These are phyloP conservation scores for Colletotrichum echinochloae DNA, from an alignment of 2,329 filamentous ascomycete species.

Conservation along the genomic window DNA sequence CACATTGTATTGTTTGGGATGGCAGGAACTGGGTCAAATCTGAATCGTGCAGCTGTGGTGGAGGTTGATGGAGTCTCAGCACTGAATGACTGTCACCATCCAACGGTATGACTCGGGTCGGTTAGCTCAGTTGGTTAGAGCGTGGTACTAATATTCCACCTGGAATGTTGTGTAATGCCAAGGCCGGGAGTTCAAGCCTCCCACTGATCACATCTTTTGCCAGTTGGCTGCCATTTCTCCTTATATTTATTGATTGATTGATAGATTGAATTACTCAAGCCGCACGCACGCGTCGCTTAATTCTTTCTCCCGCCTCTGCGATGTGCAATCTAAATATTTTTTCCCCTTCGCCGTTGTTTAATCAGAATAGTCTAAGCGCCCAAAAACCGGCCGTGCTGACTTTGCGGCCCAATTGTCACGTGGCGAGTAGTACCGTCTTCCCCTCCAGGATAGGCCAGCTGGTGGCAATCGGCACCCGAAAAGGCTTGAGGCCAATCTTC, in stretches of 20 bases:
- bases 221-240: background rate
- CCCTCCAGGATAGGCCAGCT: background rate
- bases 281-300: no score
- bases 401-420: background rate
- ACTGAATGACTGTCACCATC: rapidly evolving
- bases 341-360: background rate
- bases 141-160: constrained; percentile 39
- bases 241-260: background rate
- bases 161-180: constrained; percentile 29
- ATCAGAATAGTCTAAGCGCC: background rate
- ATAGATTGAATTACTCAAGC: no score
- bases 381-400: background rate
- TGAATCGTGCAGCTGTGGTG: background rate
- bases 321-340: no score
- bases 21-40: background rate
- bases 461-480: background rate
- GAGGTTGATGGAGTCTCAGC: background rate
- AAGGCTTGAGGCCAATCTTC: background rate
- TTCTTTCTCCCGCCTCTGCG: no score
- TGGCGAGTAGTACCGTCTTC: background rate
- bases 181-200: constrained; percentile 40
- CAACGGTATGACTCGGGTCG: constrained; percentile 1
- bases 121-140: constrained; percentile 41
- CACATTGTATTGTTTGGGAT: background rate
- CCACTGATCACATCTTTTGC: constrained; percentile 32